Evolutionary conservation across 768 basidiomycete genomes (phyloP), one percentile per base, ranked within the genome.

Genomic region (Suillus subluteus): DNA sequence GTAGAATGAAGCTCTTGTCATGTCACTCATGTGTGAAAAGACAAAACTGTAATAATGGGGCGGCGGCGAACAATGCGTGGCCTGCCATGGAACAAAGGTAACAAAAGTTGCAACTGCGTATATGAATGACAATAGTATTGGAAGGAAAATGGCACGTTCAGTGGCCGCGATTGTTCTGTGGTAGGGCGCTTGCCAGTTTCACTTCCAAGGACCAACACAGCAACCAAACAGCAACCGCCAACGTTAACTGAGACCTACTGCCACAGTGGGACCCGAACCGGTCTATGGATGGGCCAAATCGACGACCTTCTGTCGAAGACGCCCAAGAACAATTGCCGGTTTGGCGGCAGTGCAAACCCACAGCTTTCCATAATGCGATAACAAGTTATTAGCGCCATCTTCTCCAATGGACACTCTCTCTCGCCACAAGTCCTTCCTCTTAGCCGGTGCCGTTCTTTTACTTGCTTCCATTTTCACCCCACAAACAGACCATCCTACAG

Each of bases 401-500:
- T 55, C 54, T 18, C 32, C 55, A 58, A 59, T 59, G 58, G 58
- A 59, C 40, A 59, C 58, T 2, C 38, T 59, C 11, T 26, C 16
- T 6, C 58, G 58, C 9, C 58, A 61, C 58, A 61, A 61, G 18
- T 30, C 58, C 0, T 61, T 61, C 26, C 15, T 61, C 2, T 21
- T 61, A 6, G 40, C 58, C 40, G 13, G 58, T 61, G 40, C 40
- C 6, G 26, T 61, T 7, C 58, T 61, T 1, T 61, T 61, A 0
- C 40, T 61, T 1, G 23, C 40, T 61, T 30, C 58, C 18, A 30
- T 61, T 30, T 43, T 61, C 18, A 61, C 40, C 6, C 16, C 40
- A 12, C 16, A 16, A 21, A 26, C 38, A 1, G 23, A 59, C 21
- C 58, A 26, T 9, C 16, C 38, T 9, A 9, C 15, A 16, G 40